phyloP scores from a whole-genome alignment of 1,139 yeast genomes.

The Magnusiomyces sp. region DNA sequence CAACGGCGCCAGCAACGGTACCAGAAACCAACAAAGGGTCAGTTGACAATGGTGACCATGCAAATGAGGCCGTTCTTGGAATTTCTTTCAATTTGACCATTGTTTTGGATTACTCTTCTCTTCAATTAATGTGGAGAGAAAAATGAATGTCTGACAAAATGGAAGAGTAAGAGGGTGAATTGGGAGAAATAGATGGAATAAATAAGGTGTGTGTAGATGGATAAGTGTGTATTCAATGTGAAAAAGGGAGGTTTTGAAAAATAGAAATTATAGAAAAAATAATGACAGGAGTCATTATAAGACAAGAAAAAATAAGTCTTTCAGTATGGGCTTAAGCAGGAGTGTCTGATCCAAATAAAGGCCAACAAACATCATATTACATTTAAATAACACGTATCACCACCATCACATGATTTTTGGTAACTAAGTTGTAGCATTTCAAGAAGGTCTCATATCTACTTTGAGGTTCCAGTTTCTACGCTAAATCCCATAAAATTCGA shows the following conservation, averaged over 20 bases:
- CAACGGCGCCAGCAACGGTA: conserved; percentile 91
- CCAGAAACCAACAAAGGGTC: conserved; percentile 80
- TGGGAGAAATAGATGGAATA: not conserved
- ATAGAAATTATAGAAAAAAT: not conserved
- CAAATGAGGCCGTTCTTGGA: conserved; percentile 81
- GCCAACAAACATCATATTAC: too few relatives aligned
- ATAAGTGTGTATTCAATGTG: not conserved
- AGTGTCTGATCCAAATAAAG: too few relatives aligned
- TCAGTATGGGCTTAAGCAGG: too few relatives aligned
- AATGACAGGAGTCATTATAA: not conserved
- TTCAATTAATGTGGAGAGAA: not conserved
- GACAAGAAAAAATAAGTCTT: not conserved
- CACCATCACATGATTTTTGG: too few relatives aligned
- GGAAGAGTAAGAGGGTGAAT: not conserved
- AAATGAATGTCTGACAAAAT: not conserved
- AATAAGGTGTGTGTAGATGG: too few relatives aligned
- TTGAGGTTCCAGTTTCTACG: too few relatives aligned
- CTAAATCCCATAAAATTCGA: too few relatives aligned
- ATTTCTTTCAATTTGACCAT: conserved; percentile 86
- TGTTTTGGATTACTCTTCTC: not conserved
- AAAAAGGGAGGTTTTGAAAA: not conserved
- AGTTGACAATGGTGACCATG: conserved; percentile 74
- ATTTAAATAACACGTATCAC: too few relatives aligned
- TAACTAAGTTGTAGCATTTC: too few relatives aligned
- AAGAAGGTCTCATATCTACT: too few relatives aligned